Evolutionary conservation across 257 asterid species (phyloP), one percentile per base, ranked within the genome.

Genomic region (Vinca minor): DNA sequence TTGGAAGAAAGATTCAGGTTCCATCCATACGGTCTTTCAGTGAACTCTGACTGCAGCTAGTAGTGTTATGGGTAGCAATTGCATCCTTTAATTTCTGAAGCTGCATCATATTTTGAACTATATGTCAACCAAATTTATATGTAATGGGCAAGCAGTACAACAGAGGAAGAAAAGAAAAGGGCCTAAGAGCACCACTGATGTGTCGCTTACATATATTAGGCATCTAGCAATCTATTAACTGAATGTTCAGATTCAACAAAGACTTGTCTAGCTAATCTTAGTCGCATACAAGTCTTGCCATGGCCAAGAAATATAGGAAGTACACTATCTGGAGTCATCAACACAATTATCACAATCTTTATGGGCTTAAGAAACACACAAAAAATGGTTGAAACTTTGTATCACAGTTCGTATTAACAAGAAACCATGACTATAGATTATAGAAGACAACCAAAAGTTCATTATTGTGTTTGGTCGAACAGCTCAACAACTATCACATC

Each of bases 1-100:
- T 68, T 63, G 32, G 67, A 35, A 39, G 59, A 52, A 15, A n/a
- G 64, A 23, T 62, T 57, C 42, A 62, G 63, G 54, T 62, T 59
- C 38, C 50, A 64, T 69, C 75, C 57, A 70, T 78, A 28, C 46
- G 71, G 66, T 57, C 66, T 32, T 72, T 72, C 46, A 18, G 44
- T 5, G 63, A 55, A 72, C 47, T 60, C 64, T 54, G 70, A 10
- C 64, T 59, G 64, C 64, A 36, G 28, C 46, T 36, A 38, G 77
- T 63, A 39, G 73, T 69, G 44, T 74, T 80, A 49, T 82, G 79
- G 18, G 56, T 35, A 39, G 70, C 82, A 61, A 85, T 85, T 31
- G 92, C 86, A 69, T 85, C 88, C 78, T 64, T 85, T 54, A 85
- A 41, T 71, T 82, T 85, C 83, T 80, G 88, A 63, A 85, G 77